Conservation (phyloP, 441 rosid genomes). For the Cnidoscolus chayamansa region DNA sequence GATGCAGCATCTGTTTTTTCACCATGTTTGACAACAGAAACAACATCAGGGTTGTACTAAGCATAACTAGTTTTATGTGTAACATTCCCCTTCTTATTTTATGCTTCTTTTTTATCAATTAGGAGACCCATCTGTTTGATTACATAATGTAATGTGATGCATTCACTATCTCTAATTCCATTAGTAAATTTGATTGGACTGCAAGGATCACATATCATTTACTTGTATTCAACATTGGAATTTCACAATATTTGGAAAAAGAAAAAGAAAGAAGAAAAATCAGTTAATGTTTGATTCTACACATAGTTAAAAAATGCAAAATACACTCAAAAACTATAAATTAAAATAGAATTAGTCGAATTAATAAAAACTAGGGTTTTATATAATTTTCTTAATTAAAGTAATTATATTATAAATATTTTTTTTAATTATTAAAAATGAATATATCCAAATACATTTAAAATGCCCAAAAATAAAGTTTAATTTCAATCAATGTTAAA, state of each 20-base stretch:
- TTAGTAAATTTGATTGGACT: not conserved
- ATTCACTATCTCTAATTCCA: not conserved
- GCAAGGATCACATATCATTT: not conserved
- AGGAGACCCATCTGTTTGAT: not conserved
- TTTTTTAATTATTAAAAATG: too few species aligned
- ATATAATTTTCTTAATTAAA: too few species aligned
- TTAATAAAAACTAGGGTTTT: too few species aligned
- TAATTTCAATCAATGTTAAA: too few species aligned
- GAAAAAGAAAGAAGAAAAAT: not conserved
- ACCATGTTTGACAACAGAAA: constrained; percentile 18
- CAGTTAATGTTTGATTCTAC: too few species aligned
- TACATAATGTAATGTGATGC: not conserved
- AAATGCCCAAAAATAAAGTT: too few species aligned
- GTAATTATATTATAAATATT: too few species aligned
- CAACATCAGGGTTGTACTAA: constrained; percentile 20
- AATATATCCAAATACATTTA: too few species aligned
- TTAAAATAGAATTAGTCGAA: too few species aligned
- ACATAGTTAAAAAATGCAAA: not conserved
- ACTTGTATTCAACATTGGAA: not conserved
- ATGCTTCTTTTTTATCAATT: not conserved
- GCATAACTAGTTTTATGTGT: constrained; percentile 1
- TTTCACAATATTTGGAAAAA: not conserved
- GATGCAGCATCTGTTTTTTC: constrained; percentile 14
- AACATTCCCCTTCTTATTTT: not conserved
- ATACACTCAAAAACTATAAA: too few species aligned